Conservation (phyloP, 495 filamentous ascomycete genomes). For the Penicillium pancosmium region DNA sequence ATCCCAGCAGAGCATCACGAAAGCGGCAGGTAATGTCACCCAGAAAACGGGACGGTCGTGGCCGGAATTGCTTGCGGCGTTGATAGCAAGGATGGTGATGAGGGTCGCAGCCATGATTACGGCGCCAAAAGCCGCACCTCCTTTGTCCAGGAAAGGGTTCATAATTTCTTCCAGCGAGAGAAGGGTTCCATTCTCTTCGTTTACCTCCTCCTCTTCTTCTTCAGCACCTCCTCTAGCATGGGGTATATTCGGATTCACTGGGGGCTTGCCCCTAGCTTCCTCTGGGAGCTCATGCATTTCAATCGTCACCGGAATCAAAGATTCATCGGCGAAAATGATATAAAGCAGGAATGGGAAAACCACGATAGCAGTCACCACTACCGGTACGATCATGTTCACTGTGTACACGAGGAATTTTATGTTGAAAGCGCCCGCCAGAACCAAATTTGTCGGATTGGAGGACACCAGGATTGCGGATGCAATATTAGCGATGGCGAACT, state of each 20-base stretch:
- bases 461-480: constrained; percentile 70
- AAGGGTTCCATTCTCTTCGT: constrained; percentile 40
- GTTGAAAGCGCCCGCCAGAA: constrained; percentile 67
- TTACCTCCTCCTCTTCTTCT: constrained; percentile 51
- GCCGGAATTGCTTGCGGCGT: constrained; percentile 51
- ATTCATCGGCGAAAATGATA: constrained; percentile 61
- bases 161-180: constrained; percentile 68
- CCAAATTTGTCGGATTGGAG: constrained; percentile 71
- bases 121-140: constrained; percentile 60
- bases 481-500: constrained; percentile 69
- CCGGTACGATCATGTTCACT: constrained; percentile 69
- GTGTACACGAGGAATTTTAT: constrained; percentile 71
- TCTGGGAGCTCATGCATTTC: constrained; percentile 63
- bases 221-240: constrained; percentile 57
- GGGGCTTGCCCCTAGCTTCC: constrained; percentile 52
- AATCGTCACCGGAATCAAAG: constrained; percentile 63
- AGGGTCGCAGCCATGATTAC: constrained; percentile 64
- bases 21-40: constrained; percentile 63
- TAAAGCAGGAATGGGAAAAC: constrained; percentile 67
- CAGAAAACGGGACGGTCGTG: constrained; percentile 53
- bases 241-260: constrained; percentile 70
- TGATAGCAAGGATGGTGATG: constrained; percentile 59
- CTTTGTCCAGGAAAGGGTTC: constrained; percentile 69
- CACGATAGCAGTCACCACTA: constrained; percentile 61
- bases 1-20: constrained; percentile 66